phyloP scores from a whole-genome alignment of 257 asterid species.

The Echium plantagineum region DNA sequence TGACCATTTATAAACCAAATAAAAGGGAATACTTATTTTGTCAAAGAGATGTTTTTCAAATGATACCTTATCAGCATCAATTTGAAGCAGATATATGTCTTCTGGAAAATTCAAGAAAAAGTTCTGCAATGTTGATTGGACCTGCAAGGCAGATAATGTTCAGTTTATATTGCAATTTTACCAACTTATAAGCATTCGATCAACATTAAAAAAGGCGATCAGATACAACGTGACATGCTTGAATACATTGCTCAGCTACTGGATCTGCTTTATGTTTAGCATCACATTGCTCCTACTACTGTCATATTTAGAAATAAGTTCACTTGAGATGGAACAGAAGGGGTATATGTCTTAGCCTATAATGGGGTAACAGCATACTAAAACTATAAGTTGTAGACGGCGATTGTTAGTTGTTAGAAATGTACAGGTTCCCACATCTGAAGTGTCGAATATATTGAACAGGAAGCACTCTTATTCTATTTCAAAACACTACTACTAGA shows the following conservation, averaged over 20 bases:
- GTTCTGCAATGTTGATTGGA: slow-evolving; percentile 47
- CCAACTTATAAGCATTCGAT: background rate
- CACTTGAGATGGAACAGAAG: too few relatives aligned
- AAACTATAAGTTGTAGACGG: background rate
- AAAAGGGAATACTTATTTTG: background rate
- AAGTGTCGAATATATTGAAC: background rate
- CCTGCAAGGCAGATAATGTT: slow-evolving; percentile 32
- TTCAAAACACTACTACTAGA: background rate
- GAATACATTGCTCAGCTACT: too few relatives aligned
- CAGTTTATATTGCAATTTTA: background rate
- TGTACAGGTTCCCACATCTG: background rate
- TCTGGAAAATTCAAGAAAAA: slow-evolving; percentile 41
- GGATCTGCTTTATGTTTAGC: too few relatives aligned
- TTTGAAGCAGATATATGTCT: slow-evolving; percentile 66
- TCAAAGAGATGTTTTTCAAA: background rate
- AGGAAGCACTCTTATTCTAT: background rate
- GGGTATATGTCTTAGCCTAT: background rate
- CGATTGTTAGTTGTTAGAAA: too few relatives aligned
- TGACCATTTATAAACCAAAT: background rate
- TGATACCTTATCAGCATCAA: slow-evolving; percentile 52
- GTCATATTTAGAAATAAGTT: too few relatives aligned
- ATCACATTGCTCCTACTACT: too few relatives aligned
- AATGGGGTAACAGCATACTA: background rate
- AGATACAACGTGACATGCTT: too few relatives aligned
- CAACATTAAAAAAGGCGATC: too few relatives aligned